A percentile compares a stretch with the other conserved stretches of the same genome.
Evolutionary conservation across 306 rosid genomes (phyloP).

Genomic region (Lotus japonicus): DNA sequence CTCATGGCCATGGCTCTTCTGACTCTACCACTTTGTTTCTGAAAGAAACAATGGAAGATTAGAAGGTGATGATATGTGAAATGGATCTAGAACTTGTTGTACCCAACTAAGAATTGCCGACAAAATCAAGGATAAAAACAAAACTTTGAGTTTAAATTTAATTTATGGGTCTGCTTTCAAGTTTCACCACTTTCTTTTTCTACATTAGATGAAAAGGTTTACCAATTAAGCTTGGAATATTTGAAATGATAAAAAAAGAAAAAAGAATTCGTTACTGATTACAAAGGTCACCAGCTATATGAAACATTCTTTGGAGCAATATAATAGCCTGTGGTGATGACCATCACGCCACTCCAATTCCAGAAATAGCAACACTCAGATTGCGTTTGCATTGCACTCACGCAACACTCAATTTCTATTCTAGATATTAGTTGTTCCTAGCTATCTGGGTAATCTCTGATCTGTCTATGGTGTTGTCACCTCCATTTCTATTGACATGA

Average conservation of each 20-base stretch:
- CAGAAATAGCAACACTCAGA: neutral
- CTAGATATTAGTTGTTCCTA: neutral
- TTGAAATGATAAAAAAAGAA: too few species aligned
- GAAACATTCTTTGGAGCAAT: too few species aligned
- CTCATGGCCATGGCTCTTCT: constrained; percentile 33
- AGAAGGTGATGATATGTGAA: neutral
- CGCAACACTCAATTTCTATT: neutral
- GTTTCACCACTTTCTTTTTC: neutral
- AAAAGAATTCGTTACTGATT: too few species aligned
- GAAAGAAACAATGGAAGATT: neutral
- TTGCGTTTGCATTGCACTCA: neutral
- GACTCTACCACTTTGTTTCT: constrained; percentile 4
- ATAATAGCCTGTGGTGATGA: too few species aligned
- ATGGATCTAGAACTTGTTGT: neutral
- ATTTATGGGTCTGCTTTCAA: neutral
- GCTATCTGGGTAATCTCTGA: neutral
- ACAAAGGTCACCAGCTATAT: too few species aligned
- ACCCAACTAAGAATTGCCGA: constrained; percentile 23
- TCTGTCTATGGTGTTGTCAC: neutral
- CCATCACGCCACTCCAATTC: neutral
- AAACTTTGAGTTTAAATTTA: neutral
- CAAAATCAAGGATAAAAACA: constrained; percentile 4
- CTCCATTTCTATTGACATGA: too few species aligned
- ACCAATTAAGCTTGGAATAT: too few species aligned
- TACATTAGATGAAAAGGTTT: neutral